phyloP scores from a whole-genome alignment of 768 basidiomycete genomes.

The Pilatotrama ljubarskyi region DNA sequence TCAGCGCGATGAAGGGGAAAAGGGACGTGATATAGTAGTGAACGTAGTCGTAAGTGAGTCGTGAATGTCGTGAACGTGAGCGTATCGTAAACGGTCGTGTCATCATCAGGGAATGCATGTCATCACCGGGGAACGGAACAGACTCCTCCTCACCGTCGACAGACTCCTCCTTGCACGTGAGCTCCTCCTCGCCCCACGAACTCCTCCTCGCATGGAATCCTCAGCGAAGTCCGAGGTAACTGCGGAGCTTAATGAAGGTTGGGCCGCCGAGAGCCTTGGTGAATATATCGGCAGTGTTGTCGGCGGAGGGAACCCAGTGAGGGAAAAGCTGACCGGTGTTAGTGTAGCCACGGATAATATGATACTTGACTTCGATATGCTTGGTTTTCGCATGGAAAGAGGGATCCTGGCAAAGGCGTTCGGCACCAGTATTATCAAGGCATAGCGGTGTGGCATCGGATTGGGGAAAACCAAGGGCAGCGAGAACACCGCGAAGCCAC shows the following conservation, averaged over 20 bases:
- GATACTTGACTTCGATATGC: slow-evolving; percentile 46
- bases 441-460: slow-evolving; percentile 19
- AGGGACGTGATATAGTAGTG: too few species aligned
- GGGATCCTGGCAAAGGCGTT: slow-evolving; percentile 36
- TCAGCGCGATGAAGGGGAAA: too few species aligned
- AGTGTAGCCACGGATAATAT: slow-evolving; percentile 36
- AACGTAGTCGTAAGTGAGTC: too few species aligned
- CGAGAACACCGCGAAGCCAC: slow-evolving; percentile 28
- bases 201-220: slow-evolving; percentile 24
- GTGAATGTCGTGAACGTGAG: too few species aligned
- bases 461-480: slow-evolving; percentile 22
- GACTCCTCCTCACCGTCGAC: too few species aligned
- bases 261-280: slow-evolving; percentile 38
- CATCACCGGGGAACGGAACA: too few species aligned
- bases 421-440: slow-evolving; percentile 41
- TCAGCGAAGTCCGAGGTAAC: slow-evolving; percentile 20
- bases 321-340: slow-evolving; percentile 28
- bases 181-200: not conserved
- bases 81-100: too few species aligned
- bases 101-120: too few species aligned
- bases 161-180: too few species aligned
- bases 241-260: slow-evolving; percentile 21
- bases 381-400: slow-evolving; percentile 39
- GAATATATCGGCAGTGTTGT: slow-evolving; percentile 41
- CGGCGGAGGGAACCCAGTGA: slow-evolving; percentile 33